Conservation (phyloP, 148 eudicot genomes). For the Fagopyrum esculentum region DNA sequence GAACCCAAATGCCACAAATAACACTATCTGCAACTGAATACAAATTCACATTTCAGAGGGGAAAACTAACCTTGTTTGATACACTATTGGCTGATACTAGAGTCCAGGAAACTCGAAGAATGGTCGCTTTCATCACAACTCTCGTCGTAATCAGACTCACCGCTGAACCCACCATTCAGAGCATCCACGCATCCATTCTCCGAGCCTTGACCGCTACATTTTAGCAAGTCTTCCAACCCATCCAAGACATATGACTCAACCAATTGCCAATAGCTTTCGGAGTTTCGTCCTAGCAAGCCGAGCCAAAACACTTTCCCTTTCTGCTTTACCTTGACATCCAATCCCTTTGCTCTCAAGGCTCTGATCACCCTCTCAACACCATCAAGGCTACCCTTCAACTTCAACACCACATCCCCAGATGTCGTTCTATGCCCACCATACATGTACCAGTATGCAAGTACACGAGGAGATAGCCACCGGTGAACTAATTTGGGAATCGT, state of each 20-base stretch:
- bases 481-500: conserved; percentile 69
- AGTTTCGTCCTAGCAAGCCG: conserved; percentile 71
- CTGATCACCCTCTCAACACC: conserved; percentile 53
- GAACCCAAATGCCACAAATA: not conserved
- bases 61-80: not conserved
- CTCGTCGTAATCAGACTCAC: conserved; percentile 4
- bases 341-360: conserved; percentile 48
- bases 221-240: conserved; percentile 43
- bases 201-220: conserved; percentile 25
- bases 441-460: conserved; percentile 97
- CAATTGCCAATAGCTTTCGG: conserved; percentile 50
- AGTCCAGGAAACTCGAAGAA: not conserved
- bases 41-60: not conserved
- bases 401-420: conserved; percentile 75
- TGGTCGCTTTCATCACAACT: not conserved
- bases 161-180: not conserved
- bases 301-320: conserved; percentile 77
- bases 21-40: not conserved
- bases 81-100: not conserved
- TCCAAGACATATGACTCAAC: conserved; percentile 55
- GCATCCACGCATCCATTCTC: not conserved
- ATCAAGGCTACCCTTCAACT: conserved; percentile 49
- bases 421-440: conserved; percentile 71
- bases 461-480: conserved; percentile 86
- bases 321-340: conserved; percentile 57